phyloP scores from a whole-genome alignment of 352 stramenopile genomes.

The Phytophthora citrophthora region DNA sequence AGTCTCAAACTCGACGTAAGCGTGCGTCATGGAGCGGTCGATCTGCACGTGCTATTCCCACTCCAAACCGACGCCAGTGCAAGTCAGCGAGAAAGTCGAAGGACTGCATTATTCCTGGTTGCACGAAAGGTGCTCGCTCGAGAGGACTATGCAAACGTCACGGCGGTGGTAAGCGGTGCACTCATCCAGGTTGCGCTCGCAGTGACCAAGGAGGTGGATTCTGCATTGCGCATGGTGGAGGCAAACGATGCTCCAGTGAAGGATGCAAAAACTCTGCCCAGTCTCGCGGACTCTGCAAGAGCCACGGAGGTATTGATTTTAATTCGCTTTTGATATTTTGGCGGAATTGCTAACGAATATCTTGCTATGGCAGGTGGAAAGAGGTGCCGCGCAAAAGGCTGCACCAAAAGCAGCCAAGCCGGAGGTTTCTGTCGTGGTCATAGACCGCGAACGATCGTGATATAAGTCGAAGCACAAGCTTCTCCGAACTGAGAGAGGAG shows the following conservation, averaged over 20 bases:
- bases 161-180: conserved; percentile 83
- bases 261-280: conserved; percentile 85
- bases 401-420: conserved; percentile 75
- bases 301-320: conserved; percentile 66
- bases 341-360: no score
- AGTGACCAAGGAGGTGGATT: conserved; percentile 88
- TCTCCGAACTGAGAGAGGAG: not conserved
- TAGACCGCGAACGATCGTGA: conserved; percentile 9
- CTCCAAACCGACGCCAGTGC: conserved; percentile 19
- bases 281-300: conserved; percentile 87
- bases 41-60: not conserved
- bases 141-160: conserved; percentile 87
- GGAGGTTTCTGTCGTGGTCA: conserved; percentile 75
- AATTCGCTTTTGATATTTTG: no score
- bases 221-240: conserved; percentile 84
- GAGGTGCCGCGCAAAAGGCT: conserved; percentile 58
- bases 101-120: conserved; percentile 71
- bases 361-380: conserved; percentile 56
- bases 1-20: conserved; percentile 18
- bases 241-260: conserved; percentile 65
- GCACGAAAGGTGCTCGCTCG: conserved; percentile 77
- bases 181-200: conserved; percentile 51
- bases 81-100: conserved; percentile 71
- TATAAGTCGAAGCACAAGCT: no score
- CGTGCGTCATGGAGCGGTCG: conserved; percentile 50